Percentiles rank a stretch among this genome's conserved stretches.
Evolutionary conservation across 768 basidiomycete species (phyloP).

Genomic region (Basidioascus undulatus): DNA sequence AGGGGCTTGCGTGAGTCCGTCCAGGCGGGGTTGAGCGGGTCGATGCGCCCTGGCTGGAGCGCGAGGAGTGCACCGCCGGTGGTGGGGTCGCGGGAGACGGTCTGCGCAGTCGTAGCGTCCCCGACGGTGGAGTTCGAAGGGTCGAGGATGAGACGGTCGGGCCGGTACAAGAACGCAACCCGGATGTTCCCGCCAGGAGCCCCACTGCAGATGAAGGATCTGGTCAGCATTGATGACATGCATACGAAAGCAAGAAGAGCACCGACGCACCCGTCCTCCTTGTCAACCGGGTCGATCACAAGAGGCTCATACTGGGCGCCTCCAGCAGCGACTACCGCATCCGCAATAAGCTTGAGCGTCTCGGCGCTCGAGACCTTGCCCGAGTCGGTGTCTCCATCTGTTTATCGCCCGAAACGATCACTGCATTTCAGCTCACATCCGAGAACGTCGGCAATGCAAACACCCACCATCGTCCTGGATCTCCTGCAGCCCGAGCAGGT

Average conservation of each 20-base stretch:
- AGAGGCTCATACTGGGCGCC: constrained; percentile 26
- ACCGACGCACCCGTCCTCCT: too few relatives aligned
- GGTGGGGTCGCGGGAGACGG: too few relatives aligned
- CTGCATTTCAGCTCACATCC: too few relatives aligned
- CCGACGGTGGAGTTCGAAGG: too few relatives aligned
- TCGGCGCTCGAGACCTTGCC: constrained; percentile 30
- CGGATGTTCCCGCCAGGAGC: constrained; percentile 39
- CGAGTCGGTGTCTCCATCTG: constrained; percentile 27
- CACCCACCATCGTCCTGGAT: constrained; percentile 33
- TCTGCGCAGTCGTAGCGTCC: too few relatives aligned
- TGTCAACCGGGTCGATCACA: constrained; percentile 29
- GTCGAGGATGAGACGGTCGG: not conserved
- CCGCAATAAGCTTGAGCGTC: constrained; percentile 28
- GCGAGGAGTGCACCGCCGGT: too few relatives aligned
- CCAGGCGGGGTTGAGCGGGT: constrained; percentile 34
- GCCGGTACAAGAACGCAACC: constrained; percentile 28
- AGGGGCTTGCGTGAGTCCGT: constrained; percentile 33
- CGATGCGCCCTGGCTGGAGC: constrained; percentile 39
- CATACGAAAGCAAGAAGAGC: too few relatives aligned
- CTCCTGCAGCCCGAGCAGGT: constrained; percentile 39
- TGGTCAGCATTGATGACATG: too few relatives aligned
- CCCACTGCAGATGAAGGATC: too few relatives aligned
- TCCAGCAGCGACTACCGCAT: constrained; percentile 24
- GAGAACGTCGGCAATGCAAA: too few relatives aligned
- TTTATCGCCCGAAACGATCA: not conserved